These are phyloP conservation scores for Microsporum ferrugineum DNA, from an alignment of 2,329 filamentous ascomycete genomes.

Conservation along the genomic window DNA sequence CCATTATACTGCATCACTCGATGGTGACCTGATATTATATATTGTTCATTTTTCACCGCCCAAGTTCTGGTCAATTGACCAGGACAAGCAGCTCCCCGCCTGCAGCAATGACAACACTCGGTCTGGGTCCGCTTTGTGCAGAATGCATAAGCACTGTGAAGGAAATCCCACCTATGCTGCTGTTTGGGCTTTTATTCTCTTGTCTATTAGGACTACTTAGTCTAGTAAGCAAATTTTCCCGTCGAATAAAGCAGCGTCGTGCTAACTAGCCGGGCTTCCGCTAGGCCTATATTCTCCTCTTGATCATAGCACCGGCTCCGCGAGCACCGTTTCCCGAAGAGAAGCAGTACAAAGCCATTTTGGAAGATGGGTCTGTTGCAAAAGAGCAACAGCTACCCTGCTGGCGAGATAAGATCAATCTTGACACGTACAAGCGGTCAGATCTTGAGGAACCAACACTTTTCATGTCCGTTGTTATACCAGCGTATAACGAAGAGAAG, in stretches of 20 bases:
- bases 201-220: conserved; percentile 11
- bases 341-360: conserved; percentile 70
- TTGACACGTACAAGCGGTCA: conserved; percentile 29
- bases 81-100: conserved; percentile 1
- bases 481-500: conserved; percentile 87
- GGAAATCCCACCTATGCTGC: conserved; percentile 21
- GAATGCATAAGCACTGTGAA: conserved; percentile 24
- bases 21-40: neutral
- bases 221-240: neutral
- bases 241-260: neutral
- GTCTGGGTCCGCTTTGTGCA: conserved; percentile 19
- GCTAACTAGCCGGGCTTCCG: conserved; percentile 2
- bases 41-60: neutral
- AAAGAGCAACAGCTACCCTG: conserved; percentile 55
- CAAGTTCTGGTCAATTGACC: conserved; percentile 15
- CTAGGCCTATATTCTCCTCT: conserved; percentile 43
- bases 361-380: conserved; percentile 49
- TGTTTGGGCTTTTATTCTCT: conserved; percentile 24
- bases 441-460: conserved; percentile 63
- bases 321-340: conserved; percentile 64
- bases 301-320: conserved; percentile 68
- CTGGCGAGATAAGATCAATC: conserved; percentile 72
- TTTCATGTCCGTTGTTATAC: conserved; percentile 84
- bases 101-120: conserved; percentile 3
- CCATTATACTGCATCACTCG: neutral